A percentile compares a stretch with the other conserved stretches of the same genome.
Conservation (phyloP, 768 basidiomycete species). For the Lactarius deliciosus region DNA sequence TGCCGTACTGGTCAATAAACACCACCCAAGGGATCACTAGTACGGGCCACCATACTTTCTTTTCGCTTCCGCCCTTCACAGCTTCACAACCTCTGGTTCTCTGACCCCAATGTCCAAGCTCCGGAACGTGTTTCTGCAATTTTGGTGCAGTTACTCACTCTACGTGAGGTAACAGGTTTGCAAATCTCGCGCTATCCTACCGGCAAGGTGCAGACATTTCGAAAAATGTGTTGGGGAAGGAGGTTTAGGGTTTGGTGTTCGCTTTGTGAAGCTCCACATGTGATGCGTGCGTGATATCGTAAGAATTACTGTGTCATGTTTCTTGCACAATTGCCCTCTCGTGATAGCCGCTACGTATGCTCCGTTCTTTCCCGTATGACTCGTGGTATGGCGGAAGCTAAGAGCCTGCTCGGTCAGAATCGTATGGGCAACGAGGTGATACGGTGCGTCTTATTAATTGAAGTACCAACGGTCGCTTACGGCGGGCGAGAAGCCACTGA, state of each 20-base stretch:
- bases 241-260: neutral
- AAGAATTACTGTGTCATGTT: neutral
- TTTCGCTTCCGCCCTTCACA: neutral
- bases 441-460: neutral
- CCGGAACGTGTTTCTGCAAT: neutral
- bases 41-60: neutral
- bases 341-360: neutral
- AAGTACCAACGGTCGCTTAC: neutral
- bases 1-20: neutral
- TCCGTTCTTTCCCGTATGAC: neutral
- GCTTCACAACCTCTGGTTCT: neutral
- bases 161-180: neutral
- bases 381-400: neutral
- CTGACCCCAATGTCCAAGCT: neutral
- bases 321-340: neutral
- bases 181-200: neutral
- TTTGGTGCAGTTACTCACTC: constrained; percentile 1
- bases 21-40: too few species aligned
- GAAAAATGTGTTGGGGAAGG: neutral
- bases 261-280: neutral
- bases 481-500: constrained; percentile 2
- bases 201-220: neutral
- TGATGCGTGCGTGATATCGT: constrained; percentile 7
- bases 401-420: too few species aligned
- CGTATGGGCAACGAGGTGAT: neutral